Percentiles rank a stretch among this genome's conserved stretches.
Conservation (phyloP, 495 filamentous ascomycete genomes). For the Collariella sp. region DNA sequence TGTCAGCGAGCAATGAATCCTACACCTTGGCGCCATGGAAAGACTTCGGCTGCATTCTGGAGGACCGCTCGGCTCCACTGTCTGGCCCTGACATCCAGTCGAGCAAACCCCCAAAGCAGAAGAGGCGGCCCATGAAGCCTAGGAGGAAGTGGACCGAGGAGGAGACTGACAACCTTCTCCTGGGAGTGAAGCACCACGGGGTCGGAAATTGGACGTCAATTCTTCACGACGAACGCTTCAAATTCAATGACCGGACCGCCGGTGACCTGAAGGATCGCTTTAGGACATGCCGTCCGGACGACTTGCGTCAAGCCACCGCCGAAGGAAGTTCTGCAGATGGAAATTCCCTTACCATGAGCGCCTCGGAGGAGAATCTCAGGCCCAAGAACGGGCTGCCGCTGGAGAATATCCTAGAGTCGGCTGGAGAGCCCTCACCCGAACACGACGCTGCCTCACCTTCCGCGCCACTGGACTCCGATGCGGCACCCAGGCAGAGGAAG, state of each 20-base stretch:
- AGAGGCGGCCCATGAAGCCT: slow-evolving; percentile 38
- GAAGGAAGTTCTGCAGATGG: slow-evolving; percentile 18
- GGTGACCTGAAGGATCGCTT: slow-evolving; percentile 84
- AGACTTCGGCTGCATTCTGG: slow-evolving; percentile 15
- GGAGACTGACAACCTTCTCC: slow-evolving; percentile 67
- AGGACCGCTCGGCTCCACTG: slow-evolving; percentile 23
- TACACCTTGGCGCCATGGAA: slow-evolving; percentile 13
- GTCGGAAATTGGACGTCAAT: slow-evolving; percentile 86
- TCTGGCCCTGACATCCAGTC: slow-evolving; percentile 12
- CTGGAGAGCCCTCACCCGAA: slow-evolving; percentile 19
- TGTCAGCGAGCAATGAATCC: slow-evolving; percentile 34
- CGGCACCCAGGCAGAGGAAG: slow-evolving; percentile 31
- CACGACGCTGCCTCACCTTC: slow-evolving; percentile 8
- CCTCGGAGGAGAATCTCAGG: slow-evolving; percentile 15
- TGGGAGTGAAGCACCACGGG: slow-evolving; percentile 71
- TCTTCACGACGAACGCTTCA: slow-evolving; percentile 61
- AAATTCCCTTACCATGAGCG: not conserved
- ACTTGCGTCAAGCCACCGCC: slow-evolving; percentile 32
- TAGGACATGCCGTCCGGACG: slow-evolving; percentile 63
- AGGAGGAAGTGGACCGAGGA: slow-evolving; percentile 71
- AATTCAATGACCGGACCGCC: slow-evolving; percentile 65
- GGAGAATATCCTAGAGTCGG: slow-evolving; percentile 37
- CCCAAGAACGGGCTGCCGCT: slow-evolving; percentile 34
- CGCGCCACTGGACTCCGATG: slow-evolving; percentile 14
- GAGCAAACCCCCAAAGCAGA: slow-evolving; percentile 26